Percentiles rank a stretch among this genome's conserved stretches.
Evolutionary conservation across 75 land plant species (phyloP).

Genomic region (Picea glauca): DNA sequence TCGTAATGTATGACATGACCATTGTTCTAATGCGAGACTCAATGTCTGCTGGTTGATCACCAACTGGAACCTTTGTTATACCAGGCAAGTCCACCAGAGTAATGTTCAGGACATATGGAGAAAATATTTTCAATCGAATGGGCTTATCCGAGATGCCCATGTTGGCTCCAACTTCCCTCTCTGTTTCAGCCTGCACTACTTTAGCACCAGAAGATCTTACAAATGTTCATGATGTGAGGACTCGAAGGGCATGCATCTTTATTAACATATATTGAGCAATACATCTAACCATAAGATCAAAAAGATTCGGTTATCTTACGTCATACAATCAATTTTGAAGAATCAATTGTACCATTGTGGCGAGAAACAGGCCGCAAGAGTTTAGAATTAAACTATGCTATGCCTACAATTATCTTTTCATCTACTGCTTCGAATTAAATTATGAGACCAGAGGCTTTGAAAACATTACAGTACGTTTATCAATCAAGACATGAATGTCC

Average conservation of each 20-base stretch:
- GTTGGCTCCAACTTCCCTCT: slow-evolving; percentile 77
- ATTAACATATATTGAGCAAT: background rate
- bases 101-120: slow-evolving; percentile 83
- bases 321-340: no score
- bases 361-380: background rate
- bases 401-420: background rate
- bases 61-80: slow-evolving; percentile 87
- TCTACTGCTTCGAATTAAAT: background rate
- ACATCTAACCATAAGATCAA: background rate
- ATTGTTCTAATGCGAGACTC: slow-evolving; percentile 76
- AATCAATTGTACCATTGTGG: background rate
- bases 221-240: background rate
- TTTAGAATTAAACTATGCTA: background rate
- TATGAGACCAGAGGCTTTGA: background rate
- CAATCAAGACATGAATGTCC: background rate
- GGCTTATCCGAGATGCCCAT: slow-evolving; percentile 87
- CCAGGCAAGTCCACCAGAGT: slow-evolving; percentile 91
- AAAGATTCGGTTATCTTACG: no score
- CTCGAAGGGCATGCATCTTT: background rate
- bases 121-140: slow-evolving; percentile 71
- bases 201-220: slow-evolving; percentile 7
- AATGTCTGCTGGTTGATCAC: slow-evolving; percentile 87
- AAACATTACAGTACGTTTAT: background rate
- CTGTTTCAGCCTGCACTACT: slow-evolving; percentile 72
- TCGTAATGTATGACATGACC: slow-evolving; percentile 83